These are phyloP conservation scores for Cryptococcus hybrid DNA, from an alignment of 1,284 basidiomycete genomes.

Conservation along the genomic window DNA sequence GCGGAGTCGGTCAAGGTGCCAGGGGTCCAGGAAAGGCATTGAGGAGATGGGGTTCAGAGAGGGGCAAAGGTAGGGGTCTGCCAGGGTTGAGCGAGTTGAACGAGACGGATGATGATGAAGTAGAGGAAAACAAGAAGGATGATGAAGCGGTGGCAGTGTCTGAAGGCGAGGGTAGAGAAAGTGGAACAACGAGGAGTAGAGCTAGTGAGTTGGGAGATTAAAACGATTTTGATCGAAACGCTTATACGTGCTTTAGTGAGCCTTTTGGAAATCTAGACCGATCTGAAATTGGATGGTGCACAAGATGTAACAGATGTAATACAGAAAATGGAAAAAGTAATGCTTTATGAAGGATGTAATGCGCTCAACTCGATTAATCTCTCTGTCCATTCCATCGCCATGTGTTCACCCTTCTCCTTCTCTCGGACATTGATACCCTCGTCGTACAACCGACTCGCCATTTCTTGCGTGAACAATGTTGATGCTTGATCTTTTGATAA, in stretches of 20 bases:
- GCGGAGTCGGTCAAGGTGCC: not conserved
- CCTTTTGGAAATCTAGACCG: constrained; percentile 21
- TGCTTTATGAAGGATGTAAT: not conserved
- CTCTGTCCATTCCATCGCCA: not conserved
- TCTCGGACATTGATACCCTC: not conserved
- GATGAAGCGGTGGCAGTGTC: not conserved
- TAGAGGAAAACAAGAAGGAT: constrained; percentile 10
- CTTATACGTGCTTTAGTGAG: constrained; percentile 16
- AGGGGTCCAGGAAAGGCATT: constrained; percentile 7
- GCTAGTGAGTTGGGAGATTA: constrained; percentile 13
- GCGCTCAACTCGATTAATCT: not conserved
- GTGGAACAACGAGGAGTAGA: constrained; percentile 8
- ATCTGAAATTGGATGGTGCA: not conserved
- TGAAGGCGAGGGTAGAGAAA: constrained; percentile 2
- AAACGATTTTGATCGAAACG: not conserved
- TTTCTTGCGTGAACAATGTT: not conserved
- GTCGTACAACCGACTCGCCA: not conserved
- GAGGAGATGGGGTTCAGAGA: constrained; percentile 5
- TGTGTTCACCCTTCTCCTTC: too few species aligned
- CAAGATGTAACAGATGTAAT: not conserved
- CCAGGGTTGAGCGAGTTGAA: not conserved
- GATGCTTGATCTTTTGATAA: constrained; percentile 17
- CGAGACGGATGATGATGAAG: constrained; percentile 8
- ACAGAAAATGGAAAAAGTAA: not conserved
- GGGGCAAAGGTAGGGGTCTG: constrained; percentile 22